Percentiles rank a stretch among this genome's conserved stretches.
Evolutionary conservation across 2,329 filamentous ascomycete genomes (phyloP).

Genomic region (Cytospora chrysosperma): DNA sequence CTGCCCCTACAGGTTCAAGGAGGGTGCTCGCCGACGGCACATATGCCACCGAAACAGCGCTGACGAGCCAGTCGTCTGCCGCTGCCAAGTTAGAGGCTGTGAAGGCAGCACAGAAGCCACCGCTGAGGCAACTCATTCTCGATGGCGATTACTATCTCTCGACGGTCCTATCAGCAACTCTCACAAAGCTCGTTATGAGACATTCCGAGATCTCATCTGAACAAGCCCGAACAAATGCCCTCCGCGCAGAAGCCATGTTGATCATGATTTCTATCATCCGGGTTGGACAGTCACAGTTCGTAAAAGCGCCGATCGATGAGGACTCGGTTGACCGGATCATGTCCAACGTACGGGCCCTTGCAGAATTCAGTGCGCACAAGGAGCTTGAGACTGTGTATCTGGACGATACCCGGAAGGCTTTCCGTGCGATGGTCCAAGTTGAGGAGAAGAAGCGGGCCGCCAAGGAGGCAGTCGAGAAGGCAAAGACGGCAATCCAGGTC

Average conservation of each 20-base stretch:
- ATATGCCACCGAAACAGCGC: conserved; percentile 92
- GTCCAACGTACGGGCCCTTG: conserved; percentile 90
- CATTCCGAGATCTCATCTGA: conserved; percentile 92
- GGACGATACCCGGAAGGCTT: conserved; percentile 91
- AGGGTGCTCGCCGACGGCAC: conserved; percentile 95
- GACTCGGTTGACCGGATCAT: conserved; percentile 98
- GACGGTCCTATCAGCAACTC: conserved; percentile 89
- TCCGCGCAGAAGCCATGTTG: conserved; percentile 95
- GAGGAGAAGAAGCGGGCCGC: conserved; percentile 98
- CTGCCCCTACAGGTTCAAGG: conserved; percentile 78
- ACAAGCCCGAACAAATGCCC: conserved; percentile 81
- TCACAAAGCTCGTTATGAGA: conserved; percentile 97
- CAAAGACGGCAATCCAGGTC: conserved; percentile 90
- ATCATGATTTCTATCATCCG: conserved; percentile 99
- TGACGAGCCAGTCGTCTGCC: conserved; percentile 87
- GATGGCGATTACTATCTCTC: conserved; percentile 97
- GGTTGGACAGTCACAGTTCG: conserved; percentile 97
- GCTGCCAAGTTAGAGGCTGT: conserved; percentile 93
- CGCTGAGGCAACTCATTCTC: conserved; percentile 88
- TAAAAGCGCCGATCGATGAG: conserved; percentile 95
- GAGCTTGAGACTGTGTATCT: conserved; percentile 91
- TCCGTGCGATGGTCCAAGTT: conserved; percentile 93
- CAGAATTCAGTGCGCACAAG: conserved; percentile 86
- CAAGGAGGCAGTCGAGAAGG: conserved; percentile 88
- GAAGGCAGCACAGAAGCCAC: conserved; percentile 95